Evolutionary conservation across 768 basidiomycete genomes (phyloP).

Genomic region (Calocera viscosa): DNA sequence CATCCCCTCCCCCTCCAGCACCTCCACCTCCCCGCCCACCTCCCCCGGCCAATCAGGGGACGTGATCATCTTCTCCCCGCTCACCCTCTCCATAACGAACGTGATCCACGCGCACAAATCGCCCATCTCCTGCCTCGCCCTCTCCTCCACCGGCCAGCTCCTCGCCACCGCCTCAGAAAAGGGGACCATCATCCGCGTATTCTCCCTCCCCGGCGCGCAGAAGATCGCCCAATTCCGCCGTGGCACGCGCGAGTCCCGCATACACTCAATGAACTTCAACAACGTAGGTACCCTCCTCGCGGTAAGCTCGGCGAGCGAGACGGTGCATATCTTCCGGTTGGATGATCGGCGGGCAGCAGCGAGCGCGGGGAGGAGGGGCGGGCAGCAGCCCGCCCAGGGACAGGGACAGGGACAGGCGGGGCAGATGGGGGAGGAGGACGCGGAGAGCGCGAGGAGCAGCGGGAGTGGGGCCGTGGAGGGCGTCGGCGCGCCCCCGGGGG

Average conservation of each 20-base stretch:
- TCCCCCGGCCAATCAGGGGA: conserved; percentile 52
- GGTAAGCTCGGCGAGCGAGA: conserved; percentile 84
- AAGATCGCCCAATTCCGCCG: conserved; percentile 91
- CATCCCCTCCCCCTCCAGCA: conserved; percentile 62
- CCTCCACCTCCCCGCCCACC: conserved; percentile 30
- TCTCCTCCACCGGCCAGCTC: conserved; percentile 77
- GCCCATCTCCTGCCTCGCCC: conserved; percentile 72
- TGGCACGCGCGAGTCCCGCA: conserved; percentile 74
- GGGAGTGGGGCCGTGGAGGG: conserved; percentile 41
- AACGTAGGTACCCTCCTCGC: conserved; percentile 67
- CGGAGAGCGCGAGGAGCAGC: conserved; percentile 14
- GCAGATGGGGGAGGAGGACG: conserved; percentile 49
- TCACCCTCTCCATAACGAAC: conserved; percentile 81
- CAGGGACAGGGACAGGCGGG: conserved; percentile 36
- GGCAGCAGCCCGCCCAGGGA: conserved; percentile 18
- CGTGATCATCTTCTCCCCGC: conserved; percentile 88
- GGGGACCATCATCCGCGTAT: conserved; percentile 94
- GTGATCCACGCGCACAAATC: conserved; percentile 96
- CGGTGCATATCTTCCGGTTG: conserved; percentile 92
- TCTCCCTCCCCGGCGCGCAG: conserved; percentile 80
- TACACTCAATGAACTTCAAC: conserved; percentile 82
- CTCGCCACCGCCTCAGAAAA: conserved; percentile 90
- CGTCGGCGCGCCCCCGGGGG: background rate
- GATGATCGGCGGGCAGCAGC: conserved; percentile 30
- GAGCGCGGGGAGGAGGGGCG: conserved; percentile 16